Evolutionary conservation across 495 filamentous ascomycete species (phyloP).

Genomic region (Paragyromitra xinjiangensis): DNA sequence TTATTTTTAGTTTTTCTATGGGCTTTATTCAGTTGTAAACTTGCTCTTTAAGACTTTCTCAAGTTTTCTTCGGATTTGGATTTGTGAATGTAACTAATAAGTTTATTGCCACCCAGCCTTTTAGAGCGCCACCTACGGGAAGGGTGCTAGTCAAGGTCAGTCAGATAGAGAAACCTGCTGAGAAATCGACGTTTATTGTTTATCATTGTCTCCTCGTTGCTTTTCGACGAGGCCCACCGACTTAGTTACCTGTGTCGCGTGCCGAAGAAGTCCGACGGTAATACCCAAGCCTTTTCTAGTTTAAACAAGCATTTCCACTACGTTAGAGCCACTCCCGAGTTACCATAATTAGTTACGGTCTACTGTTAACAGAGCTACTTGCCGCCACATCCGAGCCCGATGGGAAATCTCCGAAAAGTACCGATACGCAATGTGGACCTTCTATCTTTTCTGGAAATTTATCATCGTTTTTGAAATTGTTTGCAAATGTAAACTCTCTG

Average conservation of each 20-base stretch:
- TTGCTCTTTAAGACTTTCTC: too few species aligned
- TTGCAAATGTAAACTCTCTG: constrained; percentile 6
- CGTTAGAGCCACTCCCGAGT: not conserved
- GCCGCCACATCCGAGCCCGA: not conserved
- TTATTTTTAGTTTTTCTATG: too few species aligned
- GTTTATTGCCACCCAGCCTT: not conserved
- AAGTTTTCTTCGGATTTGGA: not conserved
- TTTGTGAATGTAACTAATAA: not conserved
- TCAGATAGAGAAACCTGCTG: not conserved
- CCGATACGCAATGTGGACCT: not conserved
- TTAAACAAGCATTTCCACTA: constrained; percentile 12
- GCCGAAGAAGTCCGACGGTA: not conserved
- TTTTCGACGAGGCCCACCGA: not conserved
- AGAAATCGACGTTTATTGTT: not conserved
- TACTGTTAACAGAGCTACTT: not conserved
- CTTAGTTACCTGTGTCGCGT: constrained; percentile 2
- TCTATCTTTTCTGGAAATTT: constrained; percentile 9
- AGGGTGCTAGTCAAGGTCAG: not conserved
- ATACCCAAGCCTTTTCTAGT: not conserved
- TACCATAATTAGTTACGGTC: not conserved
- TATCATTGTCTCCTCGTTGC: not conserved
- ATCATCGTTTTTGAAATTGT: not conserved
- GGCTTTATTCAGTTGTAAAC: too few species aligned
- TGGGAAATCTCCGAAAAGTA: not conserved
- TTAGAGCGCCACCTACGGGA: not conserved